Evolutionary conservation across 2,329 filamentous ascomycete genomes (phyloP).

Genomic region (Venturia oleaginea): DNA sequence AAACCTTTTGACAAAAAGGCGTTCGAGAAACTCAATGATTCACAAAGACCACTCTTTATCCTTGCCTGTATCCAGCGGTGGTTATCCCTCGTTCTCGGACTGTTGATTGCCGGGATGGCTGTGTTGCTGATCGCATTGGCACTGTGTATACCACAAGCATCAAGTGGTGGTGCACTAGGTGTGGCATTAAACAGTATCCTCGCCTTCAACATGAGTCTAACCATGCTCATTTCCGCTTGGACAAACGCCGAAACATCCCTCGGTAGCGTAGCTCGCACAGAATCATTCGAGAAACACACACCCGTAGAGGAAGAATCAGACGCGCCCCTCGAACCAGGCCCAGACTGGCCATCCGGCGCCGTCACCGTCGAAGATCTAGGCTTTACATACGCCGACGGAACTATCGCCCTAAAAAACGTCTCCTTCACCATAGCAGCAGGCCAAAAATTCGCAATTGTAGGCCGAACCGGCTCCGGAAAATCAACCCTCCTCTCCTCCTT

Average conservation of each 20-base stretch:
- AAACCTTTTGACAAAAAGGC: constrained; percentile 30
- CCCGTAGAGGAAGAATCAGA: constrained; percentile 33
- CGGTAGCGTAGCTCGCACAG: constrained; percentile 47
- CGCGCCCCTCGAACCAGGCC: neutral
- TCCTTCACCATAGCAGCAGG: constrained; percentile 37
- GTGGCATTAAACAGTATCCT: constrained; percentile 47
- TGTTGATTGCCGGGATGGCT: constrained; percentile 32
- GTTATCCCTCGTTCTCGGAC: constrained; percentile 32
- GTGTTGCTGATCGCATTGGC: constrained; percentile 29
- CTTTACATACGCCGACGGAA: constrained; percentile 6
- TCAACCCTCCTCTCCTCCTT: constrained; percentile 40
- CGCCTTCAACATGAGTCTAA: constrained; percentile 43
- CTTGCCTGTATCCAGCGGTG: constrained; percentile 38
- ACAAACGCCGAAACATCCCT: constrained; percentile 50
- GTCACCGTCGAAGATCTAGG: neutral
- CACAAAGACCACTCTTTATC: constrained; percentile 38
- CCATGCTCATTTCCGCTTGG: constrained; percentile 44
- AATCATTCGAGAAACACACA: constrained; percentile 39
- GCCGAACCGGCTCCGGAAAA: constrained; percentile 44
- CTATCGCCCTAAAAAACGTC: constrained; percentile 36
- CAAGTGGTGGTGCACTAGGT: constrained; percentile 40
- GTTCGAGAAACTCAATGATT: constrained; percentile 29
- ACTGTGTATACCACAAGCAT: constrained; percentile 19
- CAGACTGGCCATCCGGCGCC: neutral
- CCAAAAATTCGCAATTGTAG: constrained; percentile 43